Evolutionary conservation across 495 filamentous ascomycete species (phyloP).

Genomic region (Penicillium pancosmium): DNA sequence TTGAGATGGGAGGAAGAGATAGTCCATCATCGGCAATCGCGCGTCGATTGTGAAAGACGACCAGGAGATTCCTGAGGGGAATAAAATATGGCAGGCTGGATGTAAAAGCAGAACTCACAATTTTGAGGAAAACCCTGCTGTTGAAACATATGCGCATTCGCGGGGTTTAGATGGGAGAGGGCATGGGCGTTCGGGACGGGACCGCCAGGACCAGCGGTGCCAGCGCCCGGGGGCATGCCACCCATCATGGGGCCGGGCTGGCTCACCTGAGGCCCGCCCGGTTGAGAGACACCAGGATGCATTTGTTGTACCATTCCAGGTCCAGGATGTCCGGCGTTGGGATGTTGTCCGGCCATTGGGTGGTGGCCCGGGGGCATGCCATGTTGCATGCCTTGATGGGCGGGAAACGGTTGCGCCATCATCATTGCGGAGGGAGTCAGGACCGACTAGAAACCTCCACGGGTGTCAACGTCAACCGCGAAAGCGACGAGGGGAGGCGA

Average conservation of each 20-base stretch:
- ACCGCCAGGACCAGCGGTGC: constrained; percentile 53
- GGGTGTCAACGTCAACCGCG: constrained; percentile 16
- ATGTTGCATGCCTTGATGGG: constrained; percentile 75
- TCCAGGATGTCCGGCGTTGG: constrained; percentile 56
- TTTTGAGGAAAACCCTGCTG: constrained; percentile 54
- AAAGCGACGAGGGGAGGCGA: constrained; percentile 22
- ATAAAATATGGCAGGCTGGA: background rate
- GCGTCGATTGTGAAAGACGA: background rate
- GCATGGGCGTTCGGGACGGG: constrained; percentile 75
- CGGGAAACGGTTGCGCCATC: constrained; percentile 71
- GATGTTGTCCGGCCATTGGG: constrained; percentile 75
- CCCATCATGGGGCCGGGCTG: constrained; percentile 79
- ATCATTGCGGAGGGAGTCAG: constrained; percentile 60
- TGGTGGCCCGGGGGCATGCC: constrained; percentile 79
- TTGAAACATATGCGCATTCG: constrained; percentile 65
- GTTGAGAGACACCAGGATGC: constrained; percentile 83
- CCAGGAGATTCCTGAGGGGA: background rate
- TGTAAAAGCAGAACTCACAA: constrained; percentile 32
- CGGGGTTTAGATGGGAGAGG: constrained; percentile 75
- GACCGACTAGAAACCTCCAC: constrained; percentile 33
- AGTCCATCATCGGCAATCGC: background rate
- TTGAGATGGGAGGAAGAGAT: background rate
- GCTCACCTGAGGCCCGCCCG: constrained; percentile 75
- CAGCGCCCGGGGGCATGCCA: constrained; percentile 74
- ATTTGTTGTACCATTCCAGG: constrained; percentile 74